Conservation (phyloP, 2,329 filamentous ascomycete genomes). For the Scedosporium apiospermum region DNA sequence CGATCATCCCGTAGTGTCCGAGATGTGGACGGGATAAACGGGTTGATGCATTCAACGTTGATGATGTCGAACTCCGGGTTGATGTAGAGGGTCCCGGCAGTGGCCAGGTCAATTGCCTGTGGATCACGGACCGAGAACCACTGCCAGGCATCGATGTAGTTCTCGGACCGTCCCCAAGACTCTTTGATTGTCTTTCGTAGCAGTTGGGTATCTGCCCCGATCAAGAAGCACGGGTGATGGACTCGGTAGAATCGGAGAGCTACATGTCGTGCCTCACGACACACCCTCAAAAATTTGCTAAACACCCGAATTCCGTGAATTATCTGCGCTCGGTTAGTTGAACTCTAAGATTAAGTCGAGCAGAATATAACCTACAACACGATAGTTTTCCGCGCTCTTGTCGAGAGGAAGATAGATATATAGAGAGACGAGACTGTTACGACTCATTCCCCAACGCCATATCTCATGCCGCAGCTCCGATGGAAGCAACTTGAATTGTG, state of each 20-base stretch:
- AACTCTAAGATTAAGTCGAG: not conserved
- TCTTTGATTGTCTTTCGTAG: not conserved
- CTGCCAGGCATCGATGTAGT: too few relatives aligned
- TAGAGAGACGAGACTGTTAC: not conserved
- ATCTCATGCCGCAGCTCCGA: not conserved
- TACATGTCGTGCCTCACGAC: not conserved
- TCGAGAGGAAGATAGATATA: not conserved
- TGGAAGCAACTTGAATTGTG: not conserved
- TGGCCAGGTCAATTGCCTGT: not conserved
- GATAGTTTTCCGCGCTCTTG: not conserved
- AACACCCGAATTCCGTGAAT: not conserved
- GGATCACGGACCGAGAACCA: not conserved
- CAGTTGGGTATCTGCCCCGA: not conserved
- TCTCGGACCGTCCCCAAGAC: not conserved
- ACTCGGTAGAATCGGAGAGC: not conserved
- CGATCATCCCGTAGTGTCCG: not conserved
- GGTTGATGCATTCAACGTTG: not conserved
- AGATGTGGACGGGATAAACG: not conserved
- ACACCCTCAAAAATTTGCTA: not conserved
- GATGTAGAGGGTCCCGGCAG: not conserved
- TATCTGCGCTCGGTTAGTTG: not conserved
- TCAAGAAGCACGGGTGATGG: not conserved
- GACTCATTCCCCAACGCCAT: not conserved
- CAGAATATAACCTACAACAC: not conserved
- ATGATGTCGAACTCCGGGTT: not conserved